phyloP scores from a whole-genome alignment of 2,329 filamentous ascomycete species.

The Ceratocystis variospora region DNA sequence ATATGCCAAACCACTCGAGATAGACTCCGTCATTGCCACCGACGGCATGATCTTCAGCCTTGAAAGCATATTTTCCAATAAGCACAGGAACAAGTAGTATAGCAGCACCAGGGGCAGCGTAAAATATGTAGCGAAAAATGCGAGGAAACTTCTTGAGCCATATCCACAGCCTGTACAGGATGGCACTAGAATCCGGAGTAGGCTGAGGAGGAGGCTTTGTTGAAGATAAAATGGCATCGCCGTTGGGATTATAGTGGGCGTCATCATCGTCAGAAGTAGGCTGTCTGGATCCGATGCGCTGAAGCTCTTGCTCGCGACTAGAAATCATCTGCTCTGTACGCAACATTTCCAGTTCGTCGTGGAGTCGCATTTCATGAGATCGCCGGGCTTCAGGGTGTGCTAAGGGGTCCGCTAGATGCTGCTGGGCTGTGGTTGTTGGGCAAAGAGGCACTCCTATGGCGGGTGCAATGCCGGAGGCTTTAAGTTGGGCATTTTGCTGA shows the following conservation, averaged over 20 bases:
- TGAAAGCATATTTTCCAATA: slow-evolving; percentile 30
- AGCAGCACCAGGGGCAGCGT: slow-evolving; percentile 33
- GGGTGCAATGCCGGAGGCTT: neutral
- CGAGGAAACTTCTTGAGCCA: slow-evolving; percentile 38
- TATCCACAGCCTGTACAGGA: slow-evolving; percentile 31
- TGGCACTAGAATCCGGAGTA: slow-evolving; percentile 23
- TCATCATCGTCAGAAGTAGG: slow-evolving; percentile 23
- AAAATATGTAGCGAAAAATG: slow-evolving; percentile 36
- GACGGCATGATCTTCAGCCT: slow-evolving; percentile 34
- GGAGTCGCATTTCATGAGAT: slow-evolving; percentile 26
- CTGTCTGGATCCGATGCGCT: slow-evolving; percentile 13
- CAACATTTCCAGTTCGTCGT: slow-evolving; percentile 37
- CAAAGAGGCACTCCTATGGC: slow-evolving; percentile 11
- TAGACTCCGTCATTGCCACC: slow-evolving; percentile 58
- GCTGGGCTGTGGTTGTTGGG: slow-evolving; percentile 9
- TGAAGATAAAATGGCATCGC: slow-evolving; percentile 4
- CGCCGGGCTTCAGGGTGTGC: slow-evolving; percentile 10
- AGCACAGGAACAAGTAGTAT: slow-evolving; percentile 36
- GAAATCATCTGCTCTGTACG: slow-evolving; percentile 36
- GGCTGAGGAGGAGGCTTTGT: slow-evolving; percentile 17
- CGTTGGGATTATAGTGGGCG: slow-evolving; percentile 19
- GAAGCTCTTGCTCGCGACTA: slow-evolving; percentile 24
- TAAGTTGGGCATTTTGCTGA: slow-evolving; percentile 3
- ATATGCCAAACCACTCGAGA: slow-evolving; percentile 85
- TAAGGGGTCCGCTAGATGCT: slow-evolving; percentile 2